Evolutionary conservation across 768 basidiomycete genomes (phyloP), one percentile per base, ranked within the genome.

Genomic region (Boletus pseudo-olivaceus): DNA sequence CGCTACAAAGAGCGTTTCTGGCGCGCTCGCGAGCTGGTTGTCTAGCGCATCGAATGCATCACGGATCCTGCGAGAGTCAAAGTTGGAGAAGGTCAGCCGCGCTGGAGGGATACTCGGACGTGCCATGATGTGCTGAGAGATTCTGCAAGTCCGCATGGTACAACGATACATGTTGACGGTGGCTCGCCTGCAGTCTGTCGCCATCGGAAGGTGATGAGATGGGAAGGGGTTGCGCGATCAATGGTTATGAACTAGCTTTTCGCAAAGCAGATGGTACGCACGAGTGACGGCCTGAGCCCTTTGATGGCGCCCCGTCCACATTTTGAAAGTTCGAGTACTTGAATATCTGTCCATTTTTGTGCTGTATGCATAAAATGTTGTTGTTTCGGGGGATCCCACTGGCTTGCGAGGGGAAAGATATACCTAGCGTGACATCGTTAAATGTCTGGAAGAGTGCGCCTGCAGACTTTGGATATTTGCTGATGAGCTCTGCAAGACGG

Each of bases 81-180:
- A 17, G 38, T 49, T 35, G 20, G 37, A 40, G n/a, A n/a, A n/a
- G 17, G 15, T 23, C 19, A 23, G 5, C n/a, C 12, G 8, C 9
- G 29, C 23, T 15, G 14, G 19, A 27, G 8, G n/a, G 26, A 27
- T n/a, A 17, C 11, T 29, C 8, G 15, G 29, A 59, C 77, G 33
- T 54, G 85, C 88, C 84, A 85, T 26, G 74, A 73, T 37, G 84
- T 80, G 5, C 82, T 87, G 20, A 90, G 61, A 2, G 78, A 80
- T 62, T 91, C 88, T 14, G 83, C 73, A 8, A 90, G 75, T 3
- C 78, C 76, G 56, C 88, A 91, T 5, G 88, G 88, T 1, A 91
- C 76, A 32, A 87, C 82, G 57, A 69, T 29, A 29, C 58, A 61
- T 3, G 37, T 27, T 4, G 55, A 59, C 0, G 77, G 70, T 1